phyloP scores from a whole-genome alignment of 2,329 filamentous ascomycete species.

The Cyphellophora europaea region DNA sequence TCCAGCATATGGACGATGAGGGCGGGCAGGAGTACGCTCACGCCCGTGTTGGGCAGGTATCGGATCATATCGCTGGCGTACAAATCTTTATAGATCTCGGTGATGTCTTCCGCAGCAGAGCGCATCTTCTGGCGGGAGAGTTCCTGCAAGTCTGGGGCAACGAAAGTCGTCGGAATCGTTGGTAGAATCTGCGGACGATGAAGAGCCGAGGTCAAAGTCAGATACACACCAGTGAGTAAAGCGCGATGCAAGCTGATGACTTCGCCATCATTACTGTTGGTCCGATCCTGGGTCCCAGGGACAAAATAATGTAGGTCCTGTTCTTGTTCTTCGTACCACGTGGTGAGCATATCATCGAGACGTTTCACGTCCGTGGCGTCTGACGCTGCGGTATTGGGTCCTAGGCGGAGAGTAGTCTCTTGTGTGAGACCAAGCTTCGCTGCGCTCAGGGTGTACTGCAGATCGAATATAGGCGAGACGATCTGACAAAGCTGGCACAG shows the following conservation, averaged over 20 bases:
- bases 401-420: slow-evolving; percentile 77
- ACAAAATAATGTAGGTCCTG: slow-evolving; percentile 58
- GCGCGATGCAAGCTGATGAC: slow-evolving; percentile 63
- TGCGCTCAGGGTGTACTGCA: slow-evolving; percentile 86
- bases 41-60: slow-evolving; percentile 78
- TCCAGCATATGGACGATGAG: slow-evolving; percentile 91
- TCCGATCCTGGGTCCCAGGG: slow-evolving; percentile 44
- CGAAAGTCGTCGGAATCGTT: slow-evolving; percentile 48
- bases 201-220: slow-evolving; percentile 81
- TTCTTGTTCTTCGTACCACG: slow-evolving; percentile 67
- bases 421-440: slow-evolving; percentile 65
- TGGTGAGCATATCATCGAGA: slow-evolving; percentile 69
- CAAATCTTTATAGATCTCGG: slow-evolving; percentile 69
- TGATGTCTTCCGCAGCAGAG: slow-evolving; percentile 76
- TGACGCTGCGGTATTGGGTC: slow-evolving; percentile 79
- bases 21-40: slow-evolving; percentile 81
- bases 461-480: slow-evolving; percentile 79
- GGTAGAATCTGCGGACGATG: slow-evolving; percentile 87
- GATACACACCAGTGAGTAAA: slow-evolving; percentile 88
- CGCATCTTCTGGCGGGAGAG: slow-evolving; percentile 74
- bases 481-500: slow-evolving; percentile 84
- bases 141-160: slow-evolving; percentile 64
- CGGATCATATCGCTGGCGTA: slow-evolving; percentile 63
- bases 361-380: slow-evolving; percentile 68
- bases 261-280: slow-evolving; percentile 46